A percentile compares a stretch with the other conserved stretches of the same genome.
Conservation (phyloP, 805 yeast genomes). For the Pichia occidentalis region DNA sequence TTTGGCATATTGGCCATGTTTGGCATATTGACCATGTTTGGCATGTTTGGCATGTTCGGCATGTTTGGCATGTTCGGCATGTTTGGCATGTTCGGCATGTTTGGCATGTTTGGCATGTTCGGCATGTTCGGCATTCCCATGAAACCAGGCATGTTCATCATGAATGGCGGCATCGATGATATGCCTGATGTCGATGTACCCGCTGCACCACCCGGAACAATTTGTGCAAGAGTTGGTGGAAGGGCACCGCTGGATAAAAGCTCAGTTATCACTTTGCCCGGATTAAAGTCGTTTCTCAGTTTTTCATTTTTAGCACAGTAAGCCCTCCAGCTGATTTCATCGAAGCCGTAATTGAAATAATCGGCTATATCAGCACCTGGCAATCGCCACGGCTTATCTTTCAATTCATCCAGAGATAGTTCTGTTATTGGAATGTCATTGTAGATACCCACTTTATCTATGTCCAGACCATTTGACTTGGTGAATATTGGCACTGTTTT, state of each 20-base stretch:
- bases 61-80: constrained; percentile 21
- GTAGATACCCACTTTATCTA: constrained; percentile 64
- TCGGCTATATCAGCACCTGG: constrained; percentile 95
- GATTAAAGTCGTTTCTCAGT: constrained; percentile 71
- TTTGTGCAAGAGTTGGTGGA: constrained; percentile 26
- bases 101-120: constrained; percentile 20
- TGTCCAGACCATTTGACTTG: constrained; percentile 46
- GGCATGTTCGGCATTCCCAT: constrained; percentile 14
- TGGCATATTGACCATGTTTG: constrained; percentile 19
- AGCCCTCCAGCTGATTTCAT: constrained; percentile 93
- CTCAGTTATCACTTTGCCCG: constrained; percentile 69
- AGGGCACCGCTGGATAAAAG: constrained; percentile 33
- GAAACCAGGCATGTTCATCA: constrained; percentile 30
- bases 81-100: constrained; percentile 11
- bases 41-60: constrained; percentile 12
- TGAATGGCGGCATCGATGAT: constrained; percentile 19
- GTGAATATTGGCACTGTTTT: constrained; percentile 28
- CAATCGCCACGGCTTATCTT: constrained; percentile 96
- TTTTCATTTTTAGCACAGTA: constrained; percentile 86
- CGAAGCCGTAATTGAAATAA: constrained; percentile 94
- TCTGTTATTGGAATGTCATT: constrained; percentile 82
- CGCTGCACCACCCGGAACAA: constrained; percentile 25
- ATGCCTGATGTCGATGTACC: constrained; percentile 9
- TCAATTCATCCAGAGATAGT: constrained; percentile 69
- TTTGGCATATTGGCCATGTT: constrained; percentile 14